Conservation (phyloP, 208 protist species). For the Acanthamoeba sp. region DNA sequence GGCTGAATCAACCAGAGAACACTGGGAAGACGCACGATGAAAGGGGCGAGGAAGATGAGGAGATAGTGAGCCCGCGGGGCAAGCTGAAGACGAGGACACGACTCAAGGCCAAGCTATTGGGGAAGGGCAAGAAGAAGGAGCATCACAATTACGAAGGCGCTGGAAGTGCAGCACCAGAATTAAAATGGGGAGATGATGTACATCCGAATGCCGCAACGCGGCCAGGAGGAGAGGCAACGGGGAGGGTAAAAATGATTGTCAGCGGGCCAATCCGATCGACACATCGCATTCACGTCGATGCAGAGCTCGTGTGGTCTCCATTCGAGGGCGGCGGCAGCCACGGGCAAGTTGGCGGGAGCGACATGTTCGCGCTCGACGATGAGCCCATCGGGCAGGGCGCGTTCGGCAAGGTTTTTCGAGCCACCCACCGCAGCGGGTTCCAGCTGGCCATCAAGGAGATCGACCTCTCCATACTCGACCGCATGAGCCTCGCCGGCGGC, state of each 20-base stretch:
- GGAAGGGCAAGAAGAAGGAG: background rate
- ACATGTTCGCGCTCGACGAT: background rate
- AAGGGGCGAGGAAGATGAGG: background rate
- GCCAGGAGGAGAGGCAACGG: background rate
- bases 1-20: background rate
- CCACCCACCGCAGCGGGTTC: slow-evolving; percentile 68
- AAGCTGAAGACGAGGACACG: background rate
- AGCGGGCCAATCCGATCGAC: slow-evolving; percentile 30
- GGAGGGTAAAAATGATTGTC: background rate
- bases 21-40: background rate
- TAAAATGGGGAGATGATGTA: background rate
- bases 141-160: background rate
- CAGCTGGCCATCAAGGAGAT: slow-evolving; percentile 76
- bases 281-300: slow-evolving; percentile 64
- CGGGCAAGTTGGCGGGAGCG: background rate
- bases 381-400: slow-evolving; percentile 72
- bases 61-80: background rate
- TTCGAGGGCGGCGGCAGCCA: background rate
- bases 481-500: slow-evolving; percentile 14
- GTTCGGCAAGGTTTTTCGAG: slow-evolving; percentile 67
- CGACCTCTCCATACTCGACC: slow-evolving; percentile 64
- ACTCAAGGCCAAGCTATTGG: slow-evolving; percentile 21
- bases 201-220: background rate
- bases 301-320: slow-evolving; percentile 66
- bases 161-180: background rate